Conservation (phyloP, 2,329 filamentous ascomycete genomes). For the Diplodia sapinea region DNA sequence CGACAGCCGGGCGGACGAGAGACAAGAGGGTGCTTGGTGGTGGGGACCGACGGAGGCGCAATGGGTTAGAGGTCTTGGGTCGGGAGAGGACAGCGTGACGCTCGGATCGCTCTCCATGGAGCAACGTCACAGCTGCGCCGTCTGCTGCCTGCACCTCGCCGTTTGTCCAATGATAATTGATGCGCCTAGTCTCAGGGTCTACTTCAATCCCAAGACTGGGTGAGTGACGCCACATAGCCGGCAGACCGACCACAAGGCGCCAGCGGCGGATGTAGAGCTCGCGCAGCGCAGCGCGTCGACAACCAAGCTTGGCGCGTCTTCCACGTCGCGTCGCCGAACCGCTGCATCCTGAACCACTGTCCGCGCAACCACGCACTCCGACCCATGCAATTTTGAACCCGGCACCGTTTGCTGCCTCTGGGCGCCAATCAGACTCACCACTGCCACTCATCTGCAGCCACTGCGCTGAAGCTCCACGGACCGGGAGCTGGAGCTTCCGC, state of each 20-base stretch:
- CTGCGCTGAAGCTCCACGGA: not conserved
- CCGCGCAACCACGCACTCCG: not conserved
- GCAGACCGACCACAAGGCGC: too few species aligned
- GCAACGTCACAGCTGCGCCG: constrained; percentile 16
- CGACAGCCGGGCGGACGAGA: constrained; percentile 21
- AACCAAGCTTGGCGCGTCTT: constrained; percentile 18
- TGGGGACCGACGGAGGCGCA: not conserved
- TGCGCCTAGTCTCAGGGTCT: not conserved
- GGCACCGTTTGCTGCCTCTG: not conserved
- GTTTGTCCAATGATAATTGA: not conserved
- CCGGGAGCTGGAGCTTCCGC: not conserved
- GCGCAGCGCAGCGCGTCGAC: not conserved
- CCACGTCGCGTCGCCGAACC: constrained; percentile 1
- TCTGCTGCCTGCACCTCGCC: constrained; percentile 15
- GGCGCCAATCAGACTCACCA: not conserved
- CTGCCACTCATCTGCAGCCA: not conserved
- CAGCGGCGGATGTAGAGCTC: not conserved
- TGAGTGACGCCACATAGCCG: not conserved
- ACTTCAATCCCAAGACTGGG: too few species aligned
- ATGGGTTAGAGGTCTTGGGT: not conserved
- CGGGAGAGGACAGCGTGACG: constrained; percentile 14
- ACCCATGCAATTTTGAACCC: not conserved
- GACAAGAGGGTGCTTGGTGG: not conserved
- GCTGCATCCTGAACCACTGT: not conserved
- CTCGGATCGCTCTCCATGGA: constrained; percentile 15